Base-by-base conservation (phyloP, 768 basidiomycete genomes). In the Suillus clintonianus region DNA sequence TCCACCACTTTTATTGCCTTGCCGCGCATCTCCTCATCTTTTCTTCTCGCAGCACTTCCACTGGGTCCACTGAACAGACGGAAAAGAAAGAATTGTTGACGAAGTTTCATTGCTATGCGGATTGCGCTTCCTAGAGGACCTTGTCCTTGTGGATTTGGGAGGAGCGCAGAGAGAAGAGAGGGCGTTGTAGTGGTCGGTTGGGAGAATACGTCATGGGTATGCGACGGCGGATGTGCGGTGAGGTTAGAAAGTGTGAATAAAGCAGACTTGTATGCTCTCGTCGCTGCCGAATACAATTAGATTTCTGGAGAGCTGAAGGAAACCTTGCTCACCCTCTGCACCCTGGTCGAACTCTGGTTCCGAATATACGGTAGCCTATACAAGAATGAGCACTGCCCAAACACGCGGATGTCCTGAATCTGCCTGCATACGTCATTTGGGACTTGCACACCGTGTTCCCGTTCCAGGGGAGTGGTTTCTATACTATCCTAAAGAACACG, bases 1-100 rank as follows among this genome's bases (percentile, higher is more conserved):
- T 94, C 92, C 15, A 94, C 71, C 37, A 92, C 91, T 72, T 94
- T 94, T 72, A 92, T 87, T 10, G 91, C 89, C 70, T 90, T 91
- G 3, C 85, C 81, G 22, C 79, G 81, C 67, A 86, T 75, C 65
- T 93, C 91, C 53, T 92, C 91, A 19, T 88, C 87, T 69, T 80
- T 85, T 71, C 79, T 83, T 68, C 81, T 85, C 24, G 82, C 70
- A n/a, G 69, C 64, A 36, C 63, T 71, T 59, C 78, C 78, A 61
- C 81, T 80, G 66, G 77, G 81, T 55, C 79, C 78, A 45, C 71
- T 63, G 43, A 85, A 67, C 55, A 81, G 75, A 30, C 78, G 79
- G 43, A 86, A 79, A 17, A 85, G 76, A 72, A 79, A 84, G n/a
- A 80, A 72, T 58, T 89, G 83, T 61, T 89, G 84, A 61, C 87